Evolutionary conservation across 1,284 basidiomycete species (phyloP).

Genomic region (Neonothopanus nambi): DNA sequence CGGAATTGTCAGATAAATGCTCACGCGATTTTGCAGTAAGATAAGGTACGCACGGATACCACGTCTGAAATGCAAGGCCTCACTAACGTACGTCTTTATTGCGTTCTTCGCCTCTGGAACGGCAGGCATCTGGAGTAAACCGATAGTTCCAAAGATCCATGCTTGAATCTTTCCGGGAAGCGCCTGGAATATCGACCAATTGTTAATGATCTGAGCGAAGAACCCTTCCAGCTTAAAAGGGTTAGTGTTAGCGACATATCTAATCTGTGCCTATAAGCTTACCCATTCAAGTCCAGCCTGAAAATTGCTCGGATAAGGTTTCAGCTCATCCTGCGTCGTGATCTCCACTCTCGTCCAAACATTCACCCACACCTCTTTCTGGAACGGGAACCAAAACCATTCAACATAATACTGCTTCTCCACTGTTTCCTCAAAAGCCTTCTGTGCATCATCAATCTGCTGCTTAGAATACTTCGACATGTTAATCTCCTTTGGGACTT

Average conservation of each 20-base stretch:
- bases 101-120: neutral
- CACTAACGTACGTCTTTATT: constrained; percentile 5
- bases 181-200: neutral
- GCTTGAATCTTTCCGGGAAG: neutral
- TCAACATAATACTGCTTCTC: constrained; percentile 17
- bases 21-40: neutral
- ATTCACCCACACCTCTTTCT: constrained; percentile 16
- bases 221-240: constrained; percentile 1
- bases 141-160: constrained; percentile 1
- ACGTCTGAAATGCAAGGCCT: constrained; percentile 15
- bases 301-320: constrained; percentile 1
- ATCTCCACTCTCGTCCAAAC: constrained; percentile 8
- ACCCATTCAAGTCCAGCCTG: constrained; percentile 4
- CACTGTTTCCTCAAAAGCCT: constrained; percentile 8
- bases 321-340: neutral
- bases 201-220: constrained; percentile 3
- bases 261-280: neutral
- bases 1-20: neutral
- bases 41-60: constrained; percentile 8
- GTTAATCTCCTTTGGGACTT: constrained; percentile 7
- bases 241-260: neutral
- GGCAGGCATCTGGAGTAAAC: neutral
- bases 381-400: constrained; percentile 19
- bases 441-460: constrained; percentile 4
- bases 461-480: constrained; percentile 3